phyloP scores from a whole-genome alignment of 305 asterid species.

The Petunia hybrid region DNA sequence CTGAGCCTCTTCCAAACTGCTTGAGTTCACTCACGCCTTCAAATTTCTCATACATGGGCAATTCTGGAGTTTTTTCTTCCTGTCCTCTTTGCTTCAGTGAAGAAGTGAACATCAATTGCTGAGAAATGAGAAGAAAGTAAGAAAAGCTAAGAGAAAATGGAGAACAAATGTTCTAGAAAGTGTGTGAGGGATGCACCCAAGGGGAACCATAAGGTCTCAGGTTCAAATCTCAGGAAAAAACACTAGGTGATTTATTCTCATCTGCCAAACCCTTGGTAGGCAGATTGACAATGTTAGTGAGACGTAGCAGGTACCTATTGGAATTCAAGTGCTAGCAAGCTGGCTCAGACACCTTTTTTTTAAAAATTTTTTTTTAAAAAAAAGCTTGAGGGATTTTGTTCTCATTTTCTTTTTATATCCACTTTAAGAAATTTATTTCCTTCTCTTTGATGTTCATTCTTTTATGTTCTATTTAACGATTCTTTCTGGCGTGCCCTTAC shows the following conservation, averaged over 20 bases:
- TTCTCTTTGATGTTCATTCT: slow-evolving; percentile 6
- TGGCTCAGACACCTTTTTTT: too few species aligned
- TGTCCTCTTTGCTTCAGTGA: neutral
- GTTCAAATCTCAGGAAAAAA: too few species aligned
- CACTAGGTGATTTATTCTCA: too few species aligned
- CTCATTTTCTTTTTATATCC: neutral
- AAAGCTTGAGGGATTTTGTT: neutral
- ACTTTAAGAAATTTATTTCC: neutral
- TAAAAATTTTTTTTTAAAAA: too few species aligned
- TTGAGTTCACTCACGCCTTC: too few species aligned
- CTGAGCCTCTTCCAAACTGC: too few species aligned
- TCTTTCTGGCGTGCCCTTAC: neutral
- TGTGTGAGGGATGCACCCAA: neutral
- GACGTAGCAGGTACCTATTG: too few species aligned
- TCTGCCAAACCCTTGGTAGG: too few species aligned
- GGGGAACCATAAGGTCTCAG: too few species aligned
- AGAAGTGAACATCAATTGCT: neutral
- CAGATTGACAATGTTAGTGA: too few species aligned
- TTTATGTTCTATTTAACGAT: neutral
- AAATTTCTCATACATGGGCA: neutral
- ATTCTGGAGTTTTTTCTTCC: slow-evolving; percentile 1
- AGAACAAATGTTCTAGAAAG: neutral
- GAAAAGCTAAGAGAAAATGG: neutral
- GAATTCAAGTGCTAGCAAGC: too few species aligned
- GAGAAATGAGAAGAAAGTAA: neutral